Base-by-base conservation (phyloP, 2,329 filamentous ascomycete species). In the Diaporthe caulivora region DNA sequence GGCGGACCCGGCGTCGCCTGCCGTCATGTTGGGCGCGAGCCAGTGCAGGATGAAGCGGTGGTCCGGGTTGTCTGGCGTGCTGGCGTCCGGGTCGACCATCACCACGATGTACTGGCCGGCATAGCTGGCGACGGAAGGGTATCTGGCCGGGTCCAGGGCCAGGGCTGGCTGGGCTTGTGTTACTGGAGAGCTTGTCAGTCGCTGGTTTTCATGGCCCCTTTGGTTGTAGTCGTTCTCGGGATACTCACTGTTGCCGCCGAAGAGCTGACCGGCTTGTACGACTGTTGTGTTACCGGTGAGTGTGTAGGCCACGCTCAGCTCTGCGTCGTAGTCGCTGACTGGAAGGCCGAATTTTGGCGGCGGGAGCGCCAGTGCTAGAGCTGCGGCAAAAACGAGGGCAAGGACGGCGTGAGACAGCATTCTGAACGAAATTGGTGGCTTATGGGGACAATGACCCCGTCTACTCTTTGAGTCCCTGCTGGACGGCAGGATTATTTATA, bases 41-140 rank as follows among this genome's bases (percentile, higher is more conserved):
- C 71, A 73, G 71, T 75, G 74, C 21, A 75, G 74, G 67, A 75
- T 73, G 60, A 62, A 73, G 51, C 67, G 71, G 51, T 51, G 26
- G 49, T 17, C 60, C 5, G 67, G 60, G 58, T 71, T 51, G 17
- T 73, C 71, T 6, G 71, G 74, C 8, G 67, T 68, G 17, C 53
- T 65, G 17, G 74, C 67, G 17, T 75, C 71, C n/a, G 67, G 71
- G 71, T 73, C 74, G 53, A 71, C 34, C 71, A 75, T 73, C 7
- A 73, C 49, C 13, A 73, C 37, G 8, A 70, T 37, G 53, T 71
- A 71, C 24, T 60, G 42, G 67, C 74, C 67, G 42, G 37, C 42
- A 44, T 69, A 64, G 15, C 29, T 29, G 54, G 67, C 71, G 31
- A 71, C 53, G 24, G 60, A 54, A 8, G 55, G 60, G 53, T 55